These are phyloP conservation scores for Skeletonema potamos DNA, from an alignment of 108 stramenopile genomes.

Conservation along the genomic window DNA sequence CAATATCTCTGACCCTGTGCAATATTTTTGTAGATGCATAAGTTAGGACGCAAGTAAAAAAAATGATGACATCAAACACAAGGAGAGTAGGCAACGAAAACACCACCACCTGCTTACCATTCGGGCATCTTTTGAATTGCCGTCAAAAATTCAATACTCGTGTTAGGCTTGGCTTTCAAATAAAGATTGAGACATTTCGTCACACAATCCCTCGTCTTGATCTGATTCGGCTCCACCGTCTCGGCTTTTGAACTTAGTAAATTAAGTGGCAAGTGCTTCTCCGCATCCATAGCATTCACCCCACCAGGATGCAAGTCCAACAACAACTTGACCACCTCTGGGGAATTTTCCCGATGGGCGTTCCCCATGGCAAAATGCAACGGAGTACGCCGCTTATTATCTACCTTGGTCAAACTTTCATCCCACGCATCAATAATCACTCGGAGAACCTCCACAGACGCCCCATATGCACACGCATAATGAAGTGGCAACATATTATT, in stretches of 20 bases:
- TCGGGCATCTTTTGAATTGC: constrained; percentile 74
- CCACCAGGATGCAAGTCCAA: constrained; percentile 34
- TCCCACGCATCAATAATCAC: constrained; percentile 68
- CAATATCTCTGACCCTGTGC: constrained; percentile 59
- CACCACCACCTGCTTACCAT: constrained; percentile 16
- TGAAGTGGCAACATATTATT: constrained; percentile 82
- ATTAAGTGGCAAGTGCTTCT: constrained; percentile 64
- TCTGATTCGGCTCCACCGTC: constrained; percentile 37
- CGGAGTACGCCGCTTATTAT: constrained; percentile 70
- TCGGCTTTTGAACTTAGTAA: constrained; percentile 39
- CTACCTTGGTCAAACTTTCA: constrained; percentile 50
- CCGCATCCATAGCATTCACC: constrained; percentile 60
- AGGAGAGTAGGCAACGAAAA: background rate
- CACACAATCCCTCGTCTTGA: constrained; percentile 5
- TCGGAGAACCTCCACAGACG: constrained; percentile 51
- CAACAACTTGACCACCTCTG: constrained; percentile 56
- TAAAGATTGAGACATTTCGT: constrained; percentile 61
- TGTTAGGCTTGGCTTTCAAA: constrained; percentile 56
- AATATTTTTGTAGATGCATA: background rate
- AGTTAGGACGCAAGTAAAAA: background rate
- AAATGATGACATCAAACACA: background rate
- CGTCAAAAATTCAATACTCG: constrained; percentile 63
- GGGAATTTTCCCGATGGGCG: constrained; percentile 64
- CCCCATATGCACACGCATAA: constrained; percentile 84
- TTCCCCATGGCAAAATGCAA: constrained; percentile 85